Base-by-base conservation (phyloP, 2,329 filamentous ascomycete species). In the Cladosporium colombiae region DNA sequence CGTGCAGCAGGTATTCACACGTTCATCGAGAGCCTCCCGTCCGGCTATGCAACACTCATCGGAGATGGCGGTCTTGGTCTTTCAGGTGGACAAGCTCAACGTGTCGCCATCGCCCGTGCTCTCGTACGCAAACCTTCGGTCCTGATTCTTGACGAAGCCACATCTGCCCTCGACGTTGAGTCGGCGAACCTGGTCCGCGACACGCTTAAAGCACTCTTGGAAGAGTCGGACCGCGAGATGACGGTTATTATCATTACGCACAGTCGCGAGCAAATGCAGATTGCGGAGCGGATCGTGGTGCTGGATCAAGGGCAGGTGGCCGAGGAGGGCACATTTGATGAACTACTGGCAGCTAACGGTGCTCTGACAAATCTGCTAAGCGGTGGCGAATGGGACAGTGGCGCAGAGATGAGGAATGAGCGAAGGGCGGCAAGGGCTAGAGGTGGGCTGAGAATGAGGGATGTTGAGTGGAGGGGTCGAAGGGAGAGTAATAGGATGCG, bases 141-240 rank as follows among this genome's bases (percentile, higher is more conserved):
- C 2, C 79, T 97, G 18, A 84, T 97, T 2, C 80, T 97, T 1
- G 94, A 98, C 72, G 93, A 97, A 78, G 91, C 93, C 0, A 97
- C 93, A 0, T 91, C 88, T 29, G 89, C 90, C 0, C 81, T 98
- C 0, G 93, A 97, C 73, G 82, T 84, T 0, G 85, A 89, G 70
- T 89, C 85, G 46, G 88, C 91, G 0, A 83, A 83, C 2, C 78
- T 84, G 1, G 84, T 97, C 3, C 82, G 90, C 14, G 78, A 84
- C 10, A 89, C 89, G 0, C 82, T 96, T 49, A 77, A 76, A 40
- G 73, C 74, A 0, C 77, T 95, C 1, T 80, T 89, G 14, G 67
- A 70, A 0, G 68, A 66, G 16, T n/a, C 18, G 7, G 57, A 68
- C 21, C 70, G 69, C 64, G 72, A 68, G 33, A 84, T 92, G 76